Conservation (phyloP, 495 filamentous ascomycete genomes). For the Peziza echinospora region DNA sequence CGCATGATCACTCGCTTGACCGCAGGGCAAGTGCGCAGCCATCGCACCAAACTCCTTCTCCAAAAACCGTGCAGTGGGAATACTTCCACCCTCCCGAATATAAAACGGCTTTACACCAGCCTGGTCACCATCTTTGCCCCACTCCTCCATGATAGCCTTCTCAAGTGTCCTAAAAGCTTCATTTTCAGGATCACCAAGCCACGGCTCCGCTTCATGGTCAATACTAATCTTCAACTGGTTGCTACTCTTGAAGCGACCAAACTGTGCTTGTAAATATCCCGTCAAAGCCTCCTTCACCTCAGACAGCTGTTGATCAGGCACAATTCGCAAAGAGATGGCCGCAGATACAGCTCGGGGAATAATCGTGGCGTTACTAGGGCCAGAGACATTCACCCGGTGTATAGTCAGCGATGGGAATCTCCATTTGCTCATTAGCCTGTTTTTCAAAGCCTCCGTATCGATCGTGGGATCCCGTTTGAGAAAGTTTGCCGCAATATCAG, state of each 20-base stretch:
- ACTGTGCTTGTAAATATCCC: conserved; percentile 46
- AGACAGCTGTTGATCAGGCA: conserved; percentile 71
- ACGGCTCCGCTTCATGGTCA: conserved; percentile 82
- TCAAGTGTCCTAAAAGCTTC: conserved; percentile 79
- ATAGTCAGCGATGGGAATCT: conserved; percentile 87
- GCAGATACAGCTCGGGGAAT: conserved; percentile 74
- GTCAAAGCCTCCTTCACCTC: conserved; percentile 45
- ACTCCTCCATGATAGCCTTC: conserved; percentile 63
- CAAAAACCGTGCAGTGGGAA: conserved; percentile 77
- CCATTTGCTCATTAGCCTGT: conserved; percentile 69
- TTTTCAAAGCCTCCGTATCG: conserved; percentile 6
- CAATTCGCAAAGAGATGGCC: conserved; percentile 70
- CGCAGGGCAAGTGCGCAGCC: conserved; percentile 82
- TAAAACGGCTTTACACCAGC: conserved; percentile 44
- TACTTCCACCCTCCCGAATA: conserved; percentile 87
- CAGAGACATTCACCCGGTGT: conserved; percentile 77
- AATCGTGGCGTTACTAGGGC: conserved; percentile 55
- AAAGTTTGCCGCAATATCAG: conserved; percentile 57
- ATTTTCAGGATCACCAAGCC: conserved; percentile 82
- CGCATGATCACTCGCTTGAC: conserved; percentile 81
- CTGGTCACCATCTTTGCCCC: conserved; percentile 26
- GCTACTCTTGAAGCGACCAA: conserved; percentile 45
- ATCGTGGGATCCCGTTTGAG: conserved; percentile 30
- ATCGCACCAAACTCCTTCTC: conserved; percentile 88
- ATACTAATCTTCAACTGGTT: conserved; percentile 68